phyloP scores from a whole-genome alignment of 2,329 filamentous ascomycete species.

The Botrytis galanthina region DNA sequence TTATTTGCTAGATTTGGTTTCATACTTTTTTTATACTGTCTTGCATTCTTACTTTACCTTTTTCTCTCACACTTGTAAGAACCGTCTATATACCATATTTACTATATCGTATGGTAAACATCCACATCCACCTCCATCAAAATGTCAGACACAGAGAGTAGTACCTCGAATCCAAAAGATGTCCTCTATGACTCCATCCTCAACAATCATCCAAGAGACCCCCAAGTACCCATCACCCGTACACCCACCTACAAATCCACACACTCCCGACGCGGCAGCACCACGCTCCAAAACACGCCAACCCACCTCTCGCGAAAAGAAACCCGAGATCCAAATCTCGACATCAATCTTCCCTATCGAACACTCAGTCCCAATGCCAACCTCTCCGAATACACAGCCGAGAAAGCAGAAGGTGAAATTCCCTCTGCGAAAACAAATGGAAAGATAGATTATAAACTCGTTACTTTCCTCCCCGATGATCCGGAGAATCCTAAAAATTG shows the following conservation, averaged over 20 bases:
- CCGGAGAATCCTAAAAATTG: slow-evolving; percentile 83
- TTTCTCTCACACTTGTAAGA: too few species aligned
- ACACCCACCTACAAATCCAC: background rate
- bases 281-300: background rate
- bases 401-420: slow-evolving; percentile 62
- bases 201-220: background rate
- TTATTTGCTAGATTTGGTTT: background rate
- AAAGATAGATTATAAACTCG: slow-evolving; percentile 51
- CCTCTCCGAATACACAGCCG: slow-evolving; percentile 64
- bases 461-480: slow-evolving; percentile 70
- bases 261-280: slow-evolving; percentile 20
- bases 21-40: background rate
- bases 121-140: background rate
- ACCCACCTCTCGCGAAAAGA: slow-evolving; percentile 32
- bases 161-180: slow-evolving; percentile 8
- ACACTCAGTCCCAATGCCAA: slow-evolving; percentile 60
- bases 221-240: background rate
- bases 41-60: background rate
- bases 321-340: slow-evolving; percentile 36
- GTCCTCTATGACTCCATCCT: background rate
- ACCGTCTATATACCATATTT: background rate
- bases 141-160: slow-evolving; percentile 13
- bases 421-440: background rate
- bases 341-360: slow-evolving; percentile 62
- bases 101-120: background rate